Percentiles rank a stretch among this genome's conserved stretches.
Conservation (phyloP, 768 basidiomycete genomes). For the Kockovaella imperatae region DNA sequence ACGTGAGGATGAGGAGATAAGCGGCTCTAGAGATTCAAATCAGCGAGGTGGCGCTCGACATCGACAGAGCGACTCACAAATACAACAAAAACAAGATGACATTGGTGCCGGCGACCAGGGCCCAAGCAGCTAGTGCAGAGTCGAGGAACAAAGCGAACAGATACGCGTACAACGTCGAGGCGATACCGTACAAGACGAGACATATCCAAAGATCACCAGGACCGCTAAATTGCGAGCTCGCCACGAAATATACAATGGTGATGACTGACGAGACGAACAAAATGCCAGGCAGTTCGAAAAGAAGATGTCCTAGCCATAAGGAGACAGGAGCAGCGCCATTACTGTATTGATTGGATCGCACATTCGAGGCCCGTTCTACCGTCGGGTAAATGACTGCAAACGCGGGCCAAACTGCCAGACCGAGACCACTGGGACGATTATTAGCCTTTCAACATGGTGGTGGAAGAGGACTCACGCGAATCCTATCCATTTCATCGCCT, state of each 20-base stretch:
- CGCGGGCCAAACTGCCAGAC: conserved; percentile 66
- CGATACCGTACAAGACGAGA: conserved; percentile 55
- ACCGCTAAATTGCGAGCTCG: conserved; percentile 59
- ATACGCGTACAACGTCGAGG: conserved; percentile 63
- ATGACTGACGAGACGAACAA: conserved; percentile 59
- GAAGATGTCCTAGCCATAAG: conserved; percentile 69
- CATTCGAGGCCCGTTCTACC: conserved; percentile 58
- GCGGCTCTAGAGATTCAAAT: conserved; percentile 58
- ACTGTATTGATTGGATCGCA: conserved; percentile 69
- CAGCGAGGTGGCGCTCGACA: no score
- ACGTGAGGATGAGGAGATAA: conserved; percentile 67
- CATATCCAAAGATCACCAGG: conserved; percentile 57
- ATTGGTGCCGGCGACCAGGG: conserved; percentile 64
- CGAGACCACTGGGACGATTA: conserved; percentile 9
- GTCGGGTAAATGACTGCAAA: conserved; percentile 74
- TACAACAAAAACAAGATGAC: conserved; percentile 64
- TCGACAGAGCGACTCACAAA: conserved; percentile 14
- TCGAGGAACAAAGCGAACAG: conserved; percentile 57
- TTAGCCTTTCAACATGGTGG: background rate
- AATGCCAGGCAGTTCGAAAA: conserved; percentile 61
- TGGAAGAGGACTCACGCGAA: conserved; percentile 59
- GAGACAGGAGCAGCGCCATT: conserved; percentile 22
- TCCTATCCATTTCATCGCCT: conserved; percentile 61
- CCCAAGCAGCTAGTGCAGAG: conserved; percentile 67
- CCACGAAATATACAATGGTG: conserved; percentile 55